Evolutionary conservation across 306 rosid species (phyloP), one percentile per base, ranked within the genome.

Genomic region (Luffa aegyptiaca): DNA sequence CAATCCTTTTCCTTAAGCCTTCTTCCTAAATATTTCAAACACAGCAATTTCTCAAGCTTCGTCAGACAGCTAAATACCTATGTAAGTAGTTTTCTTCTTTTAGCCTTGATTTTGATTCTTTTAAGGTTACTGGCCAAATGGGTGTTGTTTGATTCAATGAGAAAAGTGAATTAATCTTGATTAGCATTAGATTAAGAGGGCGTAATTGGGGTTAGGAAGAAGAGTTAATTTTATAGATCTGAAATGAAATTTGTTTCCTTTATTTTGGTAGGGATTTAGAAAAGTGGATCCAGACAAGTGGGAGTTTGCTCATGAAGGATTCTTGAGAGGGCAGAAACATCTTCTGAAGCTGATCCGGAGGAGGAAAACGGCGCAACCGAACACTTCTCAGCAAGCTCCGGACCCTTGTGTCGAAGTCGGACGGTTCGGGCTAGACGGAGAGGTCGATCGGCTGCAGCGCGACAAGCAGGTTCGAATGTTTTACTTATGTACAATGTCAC

Each of bases 1-100:
- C 90, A 92, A 48, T 79, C 87, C 14, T 95, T 92, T 56, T 80
- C 97, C 68, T 20, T 66, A 39, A 81, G 10, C 49, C 97, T 95
- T 82, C 92, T 95, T 3, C 97, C 98, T 35, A 92, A 80, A 84
- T 90, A 85, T 84, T 95, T 95, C 93, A 95, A 95, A 86, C 98
- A 95, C 87, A 85, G 81, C 86, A 95, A 95, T 80, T 95, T 95
- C 90, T 92, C 97, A 3, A 95, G 97, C 88, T 95, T 95, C 80
- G 97, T 92, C 69, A 83, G 98, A 78, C 98, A 95, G 86, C 96
- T 95, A 49, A 95, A 95, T 77, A 92, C 97, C 65, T 95, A 95
- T 88, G 98, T 95, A 56, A 84, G 97, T 46, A 26, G 82, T 46
- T 13, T 62, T 62, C 2, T 37, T 37, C 6, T 12, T 8, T 58